Evolutionary conservation across 805 yeast species (phyloP), one percentile per base, ranked within the genome.

Genomic region (Alloascoidea hylecoeti): DNA sequence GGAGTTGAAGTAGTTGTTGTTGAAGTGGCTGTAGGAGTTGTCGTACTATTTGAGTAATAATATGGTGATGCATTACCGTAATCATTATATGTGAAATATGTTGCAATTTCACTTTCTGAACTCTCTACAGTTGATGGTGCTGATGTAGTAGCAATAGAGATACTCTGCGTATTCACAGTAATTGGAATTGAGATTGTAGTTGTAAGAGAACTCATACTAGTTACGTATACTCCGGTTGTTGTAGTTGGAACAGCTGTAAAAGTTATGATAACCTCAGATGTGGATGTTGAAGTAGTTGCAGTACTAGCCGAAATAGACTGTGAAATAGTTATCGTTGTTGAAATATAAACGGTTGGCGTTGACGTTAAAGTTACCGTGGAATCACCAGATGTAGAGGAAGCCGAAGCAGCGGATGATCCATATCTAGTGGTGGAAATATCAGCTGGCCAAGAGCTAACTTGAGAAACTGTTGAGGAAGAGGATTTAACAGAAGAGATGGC

Each of bases 401-500:
- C 5, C 14, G 39, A 12, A 12, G 17, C 13, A 13, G 28, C 35
- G 14, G 37, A 14, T 15, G 37, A 17, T 9, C 12, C n/a, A 35
- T 35, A 35, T 35, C n/a, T 9, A 17, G 37, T n/a, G n/a, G 34
- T 9, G 9, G 37, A 35, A 35, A 36, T 12, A 12, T 12, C 35
- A 17, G 35, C 28, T 15, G 37, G n/a, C 12, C 18, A 15, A n/a
- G 6, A 32, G 37, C 15, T 17, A 28, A 14, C 37, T 37, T 14
- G 18, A 15, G 6, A 37, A 33, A 33, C 35, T 33, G 16, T n/a
- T 12, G 35, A 33, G 36, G 6, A 13, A 27, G 40, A 28, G 19
- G 17, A 23, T 12, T 15, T n/a, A 23, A 18, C 16, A 15, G 41
- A 18, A 17, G 46, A 19, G 18, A 41, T 23, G 15, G 46, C 32